Percentiles rank a stretch among this genome's conserved stretches.
phyloP scores from a whole-genome alignment of 768 basidiomycete species.

The Glaciozyma antarctica region DNA sequence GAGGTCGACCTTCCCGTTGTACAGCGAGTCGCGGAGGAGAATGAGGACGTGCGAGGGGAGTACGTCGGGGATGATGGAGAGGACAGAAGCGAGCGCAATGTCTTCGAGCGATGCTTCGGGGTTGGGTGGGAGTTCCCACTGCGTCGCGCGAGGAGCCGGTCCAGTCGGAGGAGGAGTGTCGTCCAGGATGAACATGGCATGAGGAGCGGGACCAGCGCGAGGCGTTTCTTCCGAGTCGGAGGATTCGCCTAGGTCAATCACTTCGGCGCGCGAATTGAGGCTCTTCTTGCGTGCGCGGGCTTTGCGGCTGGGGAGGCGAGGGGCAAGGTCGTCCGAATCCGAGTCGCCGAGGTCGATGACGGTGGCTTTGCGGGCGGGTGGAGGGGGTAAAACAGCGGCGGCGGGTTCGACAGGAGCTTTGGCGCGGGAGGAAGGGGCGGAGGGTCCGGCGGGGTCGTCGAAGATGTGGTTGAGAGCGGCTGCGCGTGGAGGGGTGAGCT shows the following conservation, averaged over 20 bases:
- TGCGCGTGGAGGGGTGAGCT: background rate
- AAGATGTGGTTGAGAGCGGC: background rate
- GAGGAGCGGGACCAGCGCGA: background rate
- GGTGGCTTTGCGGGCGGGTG: background rate
- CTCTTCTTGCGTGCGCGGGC: background rate
- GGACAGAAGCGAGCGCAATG: background rate
- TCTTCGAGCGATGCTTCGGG: background rate
- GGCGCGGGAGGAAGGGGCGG: background rate
- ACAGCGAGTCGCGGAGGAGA: background rate
- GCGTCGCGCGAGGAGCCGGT: too few species aligned
- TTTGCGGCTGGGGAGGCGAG: background rate
- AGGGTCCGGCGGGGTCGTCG: background rate
- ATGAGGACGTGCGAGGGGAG: constrained; percentile 2
- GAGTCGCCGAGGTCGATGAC: background rate
- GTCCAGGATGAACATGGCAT: background rate
- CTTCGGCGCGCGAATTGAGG: background rate
- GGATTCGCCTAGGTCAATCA: background rate
- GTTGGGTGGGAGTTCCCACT: background rate
- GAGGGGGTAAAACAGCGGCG: background rate
- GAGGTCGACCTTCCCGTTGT: constrained; percentile 12
- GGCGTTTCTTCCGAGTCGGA: background rate
- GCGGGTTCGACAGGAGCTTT: background rate
- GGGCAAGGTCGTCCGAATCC: background rate
- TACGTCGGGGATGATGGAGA: constrained; percentile 25
- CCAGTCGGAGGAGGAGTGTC: too few species aligned